A percentile compares a stretch with the other conserved stretches of the same genome.
These are phyloP conservation scores for Nicotiana tabacum DNA, from an alignment of 257 asterid genomes.

Conservation along the genomic window DNA sequence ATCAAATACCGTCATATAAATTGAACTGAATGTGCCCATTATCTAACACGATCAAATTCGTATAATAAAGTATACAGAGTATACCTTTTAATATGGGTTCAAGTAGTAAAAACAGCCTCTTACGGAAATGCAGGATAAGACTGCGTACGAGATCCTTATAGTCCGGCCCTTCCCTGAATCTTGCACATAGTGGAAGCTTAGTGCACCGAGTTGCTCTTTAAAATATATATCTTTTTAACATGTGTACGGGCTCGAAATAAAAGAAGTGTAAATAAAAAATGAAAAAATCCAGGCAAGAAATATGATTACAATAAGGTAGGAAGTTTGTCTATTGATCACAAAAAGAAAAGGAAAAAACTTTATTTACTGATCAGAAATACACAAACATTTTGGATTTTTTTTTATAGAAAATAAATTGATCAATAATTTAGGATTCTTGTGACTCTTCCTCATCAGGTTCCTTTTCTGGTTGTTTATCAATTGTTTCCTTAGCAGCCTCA, in stretches of 20 bases:
- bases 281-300: background rate
- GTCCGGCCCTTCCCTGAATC: no score
- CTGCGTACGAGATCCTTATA: no score
- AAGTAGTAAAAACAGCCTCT: no score
- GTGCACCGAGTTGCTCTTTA: no score
- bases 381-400: background rate
- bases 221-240: background rate
- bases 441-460: constrained; percentile 12
- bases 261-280: background rate
- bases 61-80: no score
- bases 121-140: no score
- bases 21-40: background rate
- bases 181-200: no score
- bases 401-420: background rate
- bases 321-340: background rate
- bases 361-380: background rate
- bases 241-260: background rate
- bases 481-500: constrained; percentile 2
- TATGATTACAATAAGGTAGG: constrained; percentile 2
- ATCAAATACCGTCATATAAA: no score
- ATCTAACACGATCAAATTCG: background rate
- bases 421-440: background rate
- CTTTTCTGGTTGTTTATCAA: constrained; percentile 6
- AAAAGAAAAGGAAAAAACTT: background rate
- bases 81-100: no score